Base-by-base conservation (phyloP, 495 filamentous ascomycete species). In the Massariosphaeria phaeospora region DNA sequence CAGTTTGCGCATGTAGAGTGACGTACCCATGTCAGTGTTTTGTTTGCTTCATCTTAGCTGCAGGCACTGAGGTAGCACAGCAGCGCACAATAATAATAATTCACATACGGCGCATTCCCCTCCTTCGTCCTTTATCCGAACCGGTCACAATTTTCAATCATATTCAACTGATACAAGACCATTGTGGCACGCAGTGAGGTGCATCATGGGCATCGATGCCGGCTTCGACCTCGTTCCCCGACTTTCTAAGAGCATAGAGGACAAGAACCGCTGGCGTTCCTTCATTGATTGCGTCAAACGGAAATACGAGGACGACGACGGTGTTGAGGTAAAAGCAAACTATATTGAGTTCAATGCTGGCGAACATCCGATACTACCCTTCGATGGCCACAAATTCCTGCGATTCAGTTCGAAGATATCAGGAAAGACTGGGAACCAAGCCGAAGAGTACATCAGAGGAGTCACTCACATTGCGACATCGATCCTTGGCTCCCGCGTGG, bases 341-440 rank as follows among this genome's bases (percentile, higher is more conserved):
- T 66, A 67, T 46, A 65, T 67, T 36, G 20, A 48, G 9, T 69
- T 69, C 56, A 67, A 66, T 48, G 62, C 55, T 42, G 66, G 66
- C 36, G 65, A 69, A 59, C 51, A 67, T 60, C 56, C 62, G 7
- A 31, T 38, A 40, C 65, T 69, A 33, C 65, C 65, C 25, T 69
- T 69, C 42, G 54, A 65, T 40, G 59, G 62, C 55, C 65, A 69
- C 45, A 67, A 69, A 40, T 67, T 69, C 44, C 48, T 69, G 38
- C 65, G 59, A 35, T 69, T 69, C 48, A 67, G 65, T 47, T 66
- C 62, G 18, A 67, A 67, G 50, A 52, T 64, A 7, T 4, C 50
- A 18, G 50, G 50, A 48, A 47, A 15, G n/a, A 58, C 8, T 12
- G 49, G 29, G 47, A 13, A 6, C 41, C 17, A 23, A 15, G 55